Evolutionary conservation across 257 asterid genomes (phyloP), one percentile per base, ranked within the genome.

Genomic region (Osmanthus fragrans): DNA sequence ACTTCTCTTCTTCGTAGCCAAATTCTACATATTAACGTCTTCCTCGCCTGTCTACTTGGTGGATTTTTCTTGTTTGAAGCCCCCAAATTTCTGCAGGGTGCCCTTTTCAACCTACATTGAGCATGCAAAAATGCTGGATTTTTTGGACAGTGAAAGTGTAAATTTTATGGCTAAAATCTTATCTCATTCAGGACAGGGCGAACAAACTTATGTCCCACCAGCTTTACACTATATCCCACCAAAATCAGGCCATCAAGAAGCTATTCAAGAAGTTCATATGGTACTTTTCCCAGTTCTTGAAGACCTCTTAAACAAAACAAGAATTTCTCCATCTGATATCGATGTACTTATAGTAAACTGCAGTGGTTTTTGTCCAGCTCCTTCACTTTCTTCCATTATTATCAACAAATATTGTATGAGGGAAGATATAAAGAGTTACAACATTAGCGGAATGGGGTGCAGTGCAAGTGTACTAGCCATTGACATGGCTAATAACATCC

Each of bases 371-470:
- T 92, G 97, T 80, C 97, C 98, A 0, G 18, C 78, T 18, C 98
- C 98, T 0, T 92, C 96, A 0, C 97, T 94, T 13, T 81, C 96
- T 0, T 82, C 95, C 45, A 84, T 91, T 29, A 68, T 94, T 2
- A 56, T 91, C 60, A 90, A 85, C 83, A 72, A 77, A 18, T 91
- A 66, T 67, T 27, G 76, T 5, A 77, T 94, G 89, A 86, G 90
- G 58, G 91, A 92, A 54, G 97, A 88, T 25, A 79, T 92, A 2
- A 92, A 86, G 58, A 89, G 92, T 87, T 94, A 82, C 77, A 91
- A 80, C 1, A 18, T 94, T 1, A 84, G 91, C 39, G 98, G 98
- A 15, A 94, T 94, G 98, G 98, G 98, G 49, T 94, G 98, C 87
- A 88, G 96, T 33, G 98, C 92, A 0, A 94, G 97, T 64, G 93